phyloP scores from a whole-genome alignment of 139 green algal species.

The Chlamydomonas asymmetrica region DNA sequence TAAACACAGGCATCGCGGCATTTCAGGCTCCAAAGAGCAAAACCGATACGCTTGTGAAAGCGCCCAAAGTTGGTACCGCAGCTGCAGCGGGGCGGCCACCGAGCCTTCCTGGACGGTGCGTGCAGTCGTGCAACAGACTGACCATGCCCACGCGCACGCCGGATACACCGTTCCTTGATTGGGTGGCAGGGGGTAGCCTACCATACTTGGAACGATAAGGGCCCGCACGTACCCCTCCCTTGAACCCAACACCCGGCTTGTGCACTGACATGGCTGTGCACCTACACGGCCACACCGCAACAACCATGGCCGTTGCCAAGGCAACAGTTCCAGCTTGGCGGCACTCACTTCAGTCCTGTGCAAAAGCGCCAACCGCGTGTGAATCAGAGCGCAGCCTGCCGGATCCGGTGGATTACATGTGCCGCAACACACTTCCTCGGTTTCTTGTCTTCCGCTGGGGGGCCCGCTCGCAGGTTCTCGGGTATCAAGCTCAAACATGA shows the following conservation, averaged over 20 bases:
- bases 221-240: too few species aligned
- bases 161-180: too few species aligned
- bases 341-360: not conserved
- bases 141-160: too few species aligned
- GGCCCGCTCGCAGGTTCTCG: slow-evolving; percentile 21
- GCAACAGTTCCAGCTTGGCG: not conserved
- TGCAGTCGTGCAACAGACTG: too few species aligned
- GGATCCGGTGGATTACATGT: not conserved
- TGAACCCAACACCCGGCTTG: too few species aligned
- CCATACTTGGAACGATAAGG: not conserved
- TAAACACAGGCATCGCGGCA: slow-evolving; percentile 18
- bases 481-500: slow-evolving; percentile 26
- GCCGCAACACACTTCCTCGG: too few species aligned
- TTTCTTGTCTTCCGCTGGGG: not conserved
- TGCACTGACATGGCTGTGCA: too few species aligned
- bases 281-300: not conserved
- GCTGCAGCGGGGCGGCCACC: too few species aligned
- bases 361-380: not conserved
- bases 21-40: slow-evolving; percentile 27
- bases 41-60: slow-evolving; percentile 16
- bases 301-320: not conserved
- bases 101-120: too few species aligned
- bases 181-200: not conserved
- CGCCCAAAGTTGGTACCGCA: slow-evolving; percentile 1
- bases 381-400: not conserved